Evolutionary conservation across 2,329 filamentous ascomycete genomes (phyloP).

Genomic region (Chaetomiaceae sp.): DNA sequence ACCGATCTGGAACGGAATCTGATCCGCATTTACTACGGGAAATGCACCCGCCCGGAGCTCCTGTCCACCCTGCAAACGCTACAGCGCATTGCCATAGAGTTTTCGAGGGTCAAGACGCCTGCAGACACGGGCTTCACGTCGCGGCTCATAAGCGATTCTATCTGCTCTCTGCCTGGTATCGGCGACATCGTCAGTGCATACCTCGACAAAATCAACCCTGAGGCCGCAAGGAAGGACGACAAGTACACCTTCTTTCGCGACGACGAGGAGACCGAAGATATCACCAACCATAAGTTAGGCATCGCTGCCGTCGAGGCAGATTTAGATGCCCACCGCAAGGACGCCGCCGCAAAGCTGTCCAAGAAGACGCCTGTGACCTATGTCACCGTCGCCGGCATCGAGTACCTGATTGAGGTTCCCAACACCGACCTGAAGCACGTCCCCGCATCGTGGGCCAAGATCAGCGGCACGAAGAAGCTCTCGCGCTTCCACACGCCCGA

Average conservation of each 20-base stretch:
- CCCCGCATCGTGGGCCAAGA: constrained; percentile 90
- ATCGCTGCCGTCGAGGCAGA: constrained; percentile 92
- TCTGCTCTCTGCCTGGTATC: constrained; percentile 73
- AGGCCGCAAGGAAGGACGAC: constrained; percentile 80
- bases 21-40: constrained; percentile 95
- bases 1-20: constrained; percentile 88
- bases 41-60: constrained; percentile 86
- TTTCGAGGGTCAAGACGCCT: constrained; percentile 59
- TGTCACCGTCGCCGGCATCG: constrained; percentile 80
- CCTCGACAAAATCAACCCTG: constrained; percentile 78
- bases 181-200: constrained; percentile 66
- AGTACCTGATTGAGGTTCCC: constrained; percentile 89
- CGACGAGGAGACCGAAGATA: constrained; percentile 80
- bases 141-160: constrained; percentile 62
- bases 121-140: constrained; percentile 70
- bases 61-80: constrained; percentile 79
- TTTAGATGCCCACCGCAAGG: constrained; percentile 68
- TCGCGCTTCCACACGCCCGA: constrained; percentile 94
- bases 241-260: constrained; percentile 94
- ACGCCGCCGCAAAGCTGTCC: constrained; percentile 67
- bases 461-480: constrained; percentile 88
- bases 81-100: constrained; percentile 75
- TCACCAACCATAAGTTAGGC: constrained; percentile 81
- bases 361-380: constrained; percentile 69
- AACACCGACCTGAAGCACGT: constrained; percentile 80